phyloP scores from a whole-genome alignment of 352 stramenopile genomes.

The Blastocystis sp. region DNA sequence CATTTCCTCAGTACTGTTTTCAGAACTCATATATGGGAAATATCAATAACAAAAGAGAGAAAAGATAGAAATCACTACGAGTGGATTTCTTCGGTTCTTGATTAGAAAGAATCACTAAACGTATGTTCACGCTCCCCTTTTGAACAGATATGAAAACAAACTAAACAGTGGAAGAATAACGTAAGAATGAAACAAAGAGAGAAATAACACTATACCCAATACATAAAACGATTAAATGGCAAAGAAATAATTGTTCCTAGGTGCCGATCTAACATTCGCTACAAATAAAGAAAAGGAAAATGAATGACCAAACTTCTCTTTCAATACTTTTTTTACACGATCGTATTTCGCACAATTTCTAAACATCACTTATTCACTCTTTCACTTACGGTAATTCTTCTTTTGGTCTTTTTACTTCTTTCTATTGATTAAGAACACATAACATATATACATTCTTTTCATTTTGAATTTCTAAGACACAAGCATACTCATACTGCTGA shows the following conservation, averaged over 20 bases:
- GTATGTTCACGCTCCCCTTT: not conserved
- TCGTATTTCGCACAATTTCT: constrained; percentile 41
- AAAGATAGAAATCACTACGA: not conserved
- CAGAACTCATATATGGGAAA: not conserved
- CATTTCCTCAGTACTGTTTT: not conserved
- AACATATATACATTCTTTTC: not conserved
- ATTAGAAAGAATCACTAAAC: not conserved
- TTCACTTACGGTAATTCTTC: not conserved
- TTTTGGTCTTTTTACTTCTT: not conserved
- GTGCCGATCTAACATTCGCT: too few species aligned
- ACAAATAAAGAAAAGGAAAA: too few species aligned
- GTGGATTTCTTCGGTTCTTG: not conserved
- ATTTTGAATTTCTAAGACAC: not conserved
- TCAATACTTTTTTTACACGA: not conserved
- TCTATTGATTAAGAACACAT: not conserved
- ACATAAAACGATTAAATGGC: not conserved
- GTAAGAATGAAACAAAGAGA: not conserved
- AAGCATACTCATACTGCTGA: not conserved
- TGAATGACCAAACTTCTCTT: not conserved
- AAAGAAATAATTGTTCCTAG: too few species aligned
- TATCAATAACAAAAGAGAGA: not conserved
- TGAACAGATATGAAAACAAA: not conserved
- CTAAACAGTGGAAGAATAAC: not conserved
- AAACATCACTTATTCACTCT: not conserved
- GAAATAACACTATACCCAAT: not conserved